Percentiles rank a stretch among this genome's conserved stretches.
Evolutionary conservation across 208 protist species (phyloP).

Genomic region (Crithidia mellificae): DNA sequence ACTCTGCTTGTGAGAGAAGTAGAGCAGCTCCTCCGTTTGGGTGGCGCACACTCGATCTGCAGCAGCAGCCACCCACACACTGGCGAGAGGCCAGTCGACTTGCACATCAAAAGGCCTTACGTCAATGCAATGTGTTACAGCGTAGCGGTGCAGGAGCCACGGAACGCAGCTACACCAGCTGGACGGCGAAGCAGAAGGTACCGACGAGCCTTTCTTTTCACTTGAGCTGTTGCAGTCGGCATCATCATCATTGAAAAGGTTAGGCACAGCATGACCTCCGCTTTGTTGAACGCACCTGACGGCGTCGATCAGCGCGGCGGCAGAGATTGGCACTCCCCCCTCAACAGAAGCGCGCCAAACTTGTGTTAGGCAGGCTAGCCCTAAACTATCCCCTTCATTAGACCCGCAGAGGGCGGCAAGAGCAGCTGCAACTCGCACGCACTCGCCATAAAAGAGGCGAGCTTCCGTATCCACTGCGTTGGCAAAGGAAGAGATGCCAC

Average conservation of each 20-base stretch:
- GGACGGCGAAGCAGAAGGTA: neutral
- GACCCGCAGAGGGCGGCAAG: slow-evolving; percentile 11
- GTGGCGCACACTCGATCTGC: slow-evolving; percentile 39
- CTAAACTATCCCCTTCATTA: slow-evolving; percentile 15
- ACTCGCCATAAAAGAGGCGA: slow-evolving; percentile 6
- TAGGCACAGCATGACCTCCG: too few relatives aligned
- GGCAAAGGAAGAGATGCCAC: too few relatives aligned
- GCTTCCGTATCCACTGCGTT: neutral
- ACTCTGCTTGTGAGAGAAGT: neutral
- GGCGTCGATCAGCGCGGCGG: slow-evolving; percentile 8
- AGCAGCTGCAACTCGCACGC: slow-evolving; percentile 13
- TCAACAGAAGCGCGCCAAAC: slow-evolving; percentile 2
- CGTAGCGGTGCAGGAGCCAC: slow-evolving; percentile 33
- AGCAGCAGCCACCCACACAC: slow-evolving; percentile 36
- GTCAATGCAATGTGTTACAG: neutral
- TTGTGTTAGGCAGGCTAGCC: slow-evolving; percentile 19
- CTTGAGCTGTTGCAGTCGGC: neutral
- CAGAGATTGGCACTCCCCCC: slow-evolving; percentile 7
- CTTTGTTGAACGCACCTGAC: neutral
- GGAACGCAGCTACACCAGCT: slow-evolving; percentile 30
- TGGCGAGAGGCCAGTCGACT: slow-evolving; percentile 20
- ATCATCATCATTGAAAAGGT: too few relatives aligned
- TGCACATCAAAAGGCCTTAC: neutral
- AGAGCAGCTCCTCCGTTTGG: slow-evolving; percentile 18
- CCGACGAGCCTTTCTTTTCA: neutral